phyloP scores from a whole-genome alignment of 345 rosid species.

The Lenwebbia sp. region DNA sequence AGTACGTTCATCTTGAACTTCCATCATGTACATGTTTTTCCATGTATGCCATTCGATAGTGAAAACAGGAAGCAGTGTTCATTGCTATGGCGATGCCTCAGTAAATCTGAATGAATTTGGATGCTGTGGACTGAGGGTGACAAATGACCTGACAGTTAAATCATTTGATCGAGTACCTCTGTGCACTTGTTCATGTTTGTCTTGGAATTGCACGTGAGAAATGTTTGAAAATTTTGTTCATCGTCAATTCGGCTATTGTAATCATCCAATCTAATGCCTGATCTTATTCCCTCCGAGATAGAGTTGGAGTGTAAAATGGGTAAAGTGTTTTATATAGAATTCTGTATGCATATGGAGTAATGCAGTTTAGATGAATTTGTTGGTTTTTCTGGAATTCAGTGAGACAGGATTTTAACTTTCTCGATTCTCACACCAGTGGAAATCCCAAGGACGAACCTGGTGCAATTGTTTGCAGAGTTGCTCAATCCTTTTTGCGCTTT shows the following conservation, averaged over 20 bases:
- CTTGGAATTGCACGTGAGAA: background rate
- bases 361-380: background rate
- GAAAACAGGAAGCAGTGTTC: background rate
- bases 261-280: background rate
- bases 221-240: background rate
- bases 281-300: background rate
- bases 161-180: background rate
- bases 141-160: background rate
- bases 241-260: background rate
- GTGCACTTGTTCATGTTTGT: background rate
- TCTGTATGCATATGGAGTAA: background rate
- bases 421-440: slow-evolving; percentile 46
- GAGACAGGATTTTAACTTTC: background rate
- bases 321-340: background rate
- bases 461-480: slow-evolving; percentile 90
- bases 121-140: background rate
- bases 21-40: background rate
- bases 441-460: slow-evolving; percentile 96
- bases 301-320: background rate
- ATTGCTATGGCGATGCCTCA: background rate
- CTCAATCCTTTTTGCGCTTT: slow-evolving; percentile 78
- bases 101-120: background rate
- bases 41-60: background rate
- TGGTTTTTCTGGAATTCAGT: background rate
- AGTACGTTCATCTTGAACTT: slow-evolving; percentile 41